Evolutionary conservation across 805 yeast genomes (phyloP), one percentile per base, ranked within the genome.

Genomic region (Blastobotrys terrestris): DNA sequence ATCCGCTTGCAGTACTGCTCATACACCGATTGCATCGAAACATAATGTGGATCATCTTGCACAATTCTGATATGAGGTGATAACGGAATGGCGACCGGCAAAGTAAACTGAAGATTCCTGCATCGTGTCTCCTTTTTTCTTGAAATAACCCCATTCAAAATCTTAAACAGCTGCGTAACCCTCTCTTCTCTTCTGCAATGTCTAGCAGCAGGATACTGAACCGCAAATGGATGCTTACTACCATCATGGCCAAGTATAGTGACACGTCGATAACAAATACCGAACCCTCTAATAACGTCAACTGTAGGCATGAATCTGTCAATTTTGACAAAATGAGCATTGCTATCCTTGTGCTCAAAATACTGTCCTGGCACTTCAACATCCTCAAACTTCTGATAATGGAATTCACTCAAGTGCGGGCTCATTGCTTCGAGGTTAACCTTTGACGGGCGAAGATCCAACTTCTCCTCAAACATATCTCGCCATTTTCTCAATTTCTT

Each of bases 331-430:
- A 94, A 95, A 67, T 92, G 96, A n/a, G 80, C 69, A 65, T 88
- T 92, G 67, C 78, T 89, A 62, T 92, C 98, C 66, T 84, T 86
- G 67, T 88, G 87, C 72, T 89, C 74, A 64, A 91, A 72, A 64
- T 94, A 94, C 66, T 94, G 99, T 1, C 99, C 99, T 0, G 99
- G 99, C 54, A 94, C 83, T 67, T 94, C 99, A 54, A 94, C 88
- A 48, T 94, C 99, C 67, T 94, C 99, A 65, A 94, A 94, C 70
- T 90, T 92, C 67, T 94, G 98, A 67, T 94, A 96, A 70, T 94
- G 99, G 80, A 95, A 94, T 66, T 91, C 97, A 66, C 95, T 85
- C 67, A 94, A 75, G 61, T 92, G 98, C 14, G 98, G 97, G 63
- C 97, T 90, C 57, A 94, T 76, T 53, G 90, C 82, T 69, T 94